Percentiles rank a stretch among this genome's conserved stretches.
phyloP scores from a whole-genome alignment of 1,284 basidiomycete species.

The Phylloporus sp. region DNA sequence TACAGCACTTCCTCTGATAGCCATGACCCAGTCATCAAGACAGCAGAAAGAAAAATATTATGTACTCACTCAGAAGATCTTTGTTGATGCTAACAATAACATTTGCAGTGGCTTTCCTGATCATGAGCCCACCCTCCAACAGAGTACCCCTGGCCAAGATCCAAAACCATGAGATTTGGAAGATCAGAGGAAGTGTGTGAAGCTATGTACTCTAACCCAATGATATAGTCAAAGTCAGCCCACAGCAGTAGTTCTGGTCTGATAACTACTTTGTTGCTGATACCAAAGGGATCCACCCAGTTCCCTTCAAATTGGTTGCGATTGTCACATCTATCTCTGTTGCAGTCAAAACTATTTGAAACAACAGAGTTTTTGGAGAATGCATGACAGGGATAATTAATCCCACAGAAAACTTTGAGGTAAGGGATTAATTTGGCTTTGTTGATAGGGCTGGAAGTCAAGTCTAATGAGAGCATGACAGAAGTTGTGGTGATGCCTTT shows the following conservation, averaged over 20 bases:
- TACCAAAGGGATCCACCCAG: slow-evolving; percentile 10
- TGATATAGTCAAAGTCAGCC: slow-evolving; percentile 7
- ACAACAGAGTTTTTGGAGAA: slow-evolving; percentile 5
- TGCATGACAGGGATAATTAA: slow-evolving; percentile 9
- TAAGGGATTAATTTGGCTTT: slow-evolving; percentile 5
- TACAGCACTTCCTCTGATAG: slow-evolving; percentile 13
- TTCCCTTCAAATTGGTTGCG: slow-evolving; percentile 2
- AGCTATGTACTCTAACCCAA: slow-evolving; percentile 6
- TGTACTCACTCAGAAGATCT: slow-evolving; percentile 8
- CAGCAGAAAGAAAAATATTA: too few relatives aligned
- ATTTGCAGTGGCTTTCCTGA: neutral
- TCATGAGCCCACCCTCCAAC: slow-evolving; percentile 8
- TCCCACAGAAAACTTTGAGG: slow-evolving; percentile 6
- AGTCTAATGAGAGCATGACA: slow-evolving; percentile 6
- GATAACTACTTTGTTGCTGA: slow-evolving; percentile 6
- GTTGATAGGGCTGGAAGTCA: slow-evolving; percentile 7
- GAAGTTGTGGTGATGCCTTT: slow-evolving; percentile 9
- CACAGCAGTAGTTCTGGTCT: slow-evolving; percentile 2
- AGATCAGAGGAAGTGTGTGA: neutral
- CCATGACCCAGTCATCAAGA: neutral
- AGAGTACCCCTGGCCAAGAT: slow-evolving; percentile 3
- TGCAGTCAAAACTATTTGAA: slow-evolving; percentile 10
- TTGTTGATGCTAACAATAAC: slow-evolving; percentile 11
- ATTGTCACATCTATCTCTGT: neutral
- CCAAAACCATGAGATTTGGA: neutral